Base-by-base conservation (phyloP, 2,329 filamentous ascomycete genomes). In the Endoconidiophora polonica region DNA sequence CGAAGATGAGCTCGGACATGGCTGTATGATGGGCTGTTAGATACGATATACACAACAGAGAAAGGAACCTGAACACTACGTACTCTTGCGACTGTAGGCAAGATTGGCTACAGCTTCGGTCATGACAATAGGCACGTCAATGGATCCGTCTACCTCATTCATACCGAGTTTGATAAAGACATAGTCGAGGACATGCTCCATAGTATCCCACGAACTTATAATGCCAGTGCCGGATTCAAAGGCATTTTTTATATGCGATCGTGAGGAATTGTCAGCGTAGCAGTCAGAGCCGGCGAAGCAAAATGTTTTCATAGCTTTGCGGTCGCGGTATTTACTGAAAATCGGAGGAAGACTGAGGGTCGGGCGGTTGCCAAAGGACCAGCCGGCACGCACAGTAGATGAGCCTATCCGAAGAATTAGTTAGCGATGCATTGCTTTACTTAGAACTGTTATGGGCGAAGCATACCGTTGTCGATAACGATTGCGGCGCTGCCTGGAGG, bases 1-100 rank as follows among this genome's bases (percentile, higher is more conserved):
- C 91, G 63, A 96, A 98, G 9, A 98, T 70, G 50, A 96, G 90
- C 61, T 98, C 91, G 41, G 85, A 94, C 90, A 96, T 96, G 57
- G 85, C 86, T 94, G 56, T 48, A 9, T 7, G 22, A 23, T 10
- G 24, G 10, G 14, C 40, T 9, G 9, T n/a, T 18, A 29, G 39
- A 4, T 12, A 24, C n/a, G 14, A 40, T 22, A 14, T 14, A 10
- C 10, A 33, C 12, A 36, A 6, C 4, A 26, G 22, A 37, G 16
- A 26, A 40, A 20, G 29, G 5, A 43, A 70, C 81, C 56, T 33
- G 1, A 12, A 12, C 12, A 33, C 7, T 33, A 33, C 29, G 7
- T 67, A 93, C 86, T 90, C 68, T 85, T 90, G 57, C 88, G 73
- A 44, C 87, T 82, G 61, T 98, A 98, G 10, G 77, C 79, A 54